Conservation (phyloP, 257 asterid genomes). For the Gynochthodes officinalis region DNA sequence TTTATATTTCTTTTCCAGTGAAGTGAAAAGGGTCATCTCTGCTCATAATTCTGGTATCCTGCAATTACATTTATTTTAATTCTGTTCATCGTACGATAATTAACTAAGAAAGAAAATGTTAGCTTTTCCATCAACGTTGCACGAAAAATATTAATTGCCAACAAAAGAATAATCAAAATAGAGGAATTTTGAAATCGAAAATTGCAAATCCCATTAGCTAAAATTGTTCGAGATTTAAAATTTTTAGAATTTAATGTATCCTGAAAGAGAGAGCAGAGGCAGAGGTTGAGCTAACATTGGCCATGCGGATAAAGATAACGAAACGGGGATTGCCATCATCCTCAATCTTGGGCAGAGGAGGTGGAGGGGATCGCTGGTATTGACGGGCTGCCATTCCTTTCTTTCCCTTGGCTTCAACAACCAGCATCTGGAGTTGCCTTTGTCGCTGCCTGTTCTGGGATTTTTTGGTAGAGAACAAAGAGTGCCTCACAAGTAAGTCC, state of each 20-base stretch:
- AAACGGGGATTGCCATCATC: constrained; percentile 98
- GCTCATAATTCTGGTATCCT: neutral
- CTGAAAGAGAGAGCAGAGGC: too few species aligned
- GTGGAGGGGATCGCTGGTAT: constrained; percentile 60
- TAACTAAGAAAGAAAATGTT: neutral
- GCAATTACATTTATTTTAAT: neutral
- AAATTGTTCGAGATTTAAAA: neutral
- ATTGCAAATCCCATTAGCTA: neutral
- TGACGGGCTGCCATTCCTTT: constrained; percentile 85
- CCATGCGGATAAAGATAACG: constrained; percentile 90
- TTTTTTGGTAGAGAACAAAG: constrained; percentile 39
- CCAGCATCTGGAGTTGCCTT: constrained; percentile 19
- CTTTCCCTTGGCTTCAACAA: constrained; percentile 82
- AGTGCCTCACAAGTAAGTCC: constrained; percentile 43
- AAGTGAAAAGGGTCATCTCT: neutral
- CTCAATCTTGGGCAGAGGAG: constrained; percentile 85
- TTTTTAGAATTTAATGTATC: neutral
- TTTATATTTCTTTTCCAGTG: neutral
- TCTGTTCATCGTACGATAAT: neutral
- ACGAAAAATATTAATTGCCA: neutral
- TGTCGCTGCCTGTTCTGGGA: constrained; percentile 22
- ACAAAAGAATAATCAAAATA: neutral
- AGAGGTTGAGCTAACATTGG: constrained; percentile 41
- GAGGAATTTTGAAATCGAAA: neutral
- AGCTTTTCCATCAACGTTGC: neutral